Conservation (phyloP, 1,284 basidiomycete species). For the Ceratobasidium theobromae region DNA sequence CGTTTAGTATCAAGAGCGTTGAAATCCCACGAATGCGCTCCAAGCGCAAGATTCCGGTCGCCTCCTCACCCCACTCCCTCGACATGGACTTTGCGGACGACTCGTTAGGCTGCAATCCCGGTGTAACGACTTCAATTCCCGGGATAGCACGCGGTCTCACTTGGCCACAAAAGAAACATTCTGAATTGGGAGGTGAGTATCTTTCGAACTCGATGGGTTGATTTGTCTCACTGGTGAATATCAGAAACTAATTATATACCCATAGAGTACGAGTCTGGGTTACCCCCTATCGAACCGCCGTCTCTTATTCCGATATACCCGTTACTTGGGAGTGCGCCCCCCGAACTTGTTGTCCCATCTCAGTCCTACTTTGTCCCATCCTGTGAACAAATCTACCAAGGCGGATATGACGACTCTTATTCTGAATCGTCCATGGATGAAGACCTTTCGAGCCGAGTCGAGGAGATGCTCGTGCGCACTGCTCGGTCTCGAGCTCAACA, state of each 20-base stretch:
- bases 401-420: no score
- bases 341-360: not conserved
- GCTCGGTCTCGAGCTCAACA: slow-evolving; percentile 27
- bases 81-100: not conserved
- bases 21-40: not conserved
- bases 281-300: not conserved
- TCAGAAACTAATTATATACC: no score
- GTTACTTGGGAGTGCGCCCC: not conserved
- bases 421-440: not conserved
- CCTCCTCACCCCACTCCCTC: not conserved
- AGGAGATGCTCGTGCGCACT: slow-evolving; percentile 18
- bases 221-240: no score
- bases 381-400: no score
- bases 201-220: no score
- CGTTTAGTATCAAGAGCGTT: not conserved
- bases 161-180: no score
- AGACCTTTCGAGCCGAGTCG: not conserved
- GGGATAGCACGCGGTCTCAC: no score
- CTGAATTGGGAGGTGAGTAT: no score
- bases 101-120: no score
- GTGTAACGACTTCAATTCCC: no score
- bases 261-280: no score
- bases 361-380: no score
- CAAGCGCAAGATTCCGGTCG: not conserved
- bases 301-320: not conserved